phyloP scores from a whole-genome alignment of 441 rosid species.

The Viola pubescens region DNA sequence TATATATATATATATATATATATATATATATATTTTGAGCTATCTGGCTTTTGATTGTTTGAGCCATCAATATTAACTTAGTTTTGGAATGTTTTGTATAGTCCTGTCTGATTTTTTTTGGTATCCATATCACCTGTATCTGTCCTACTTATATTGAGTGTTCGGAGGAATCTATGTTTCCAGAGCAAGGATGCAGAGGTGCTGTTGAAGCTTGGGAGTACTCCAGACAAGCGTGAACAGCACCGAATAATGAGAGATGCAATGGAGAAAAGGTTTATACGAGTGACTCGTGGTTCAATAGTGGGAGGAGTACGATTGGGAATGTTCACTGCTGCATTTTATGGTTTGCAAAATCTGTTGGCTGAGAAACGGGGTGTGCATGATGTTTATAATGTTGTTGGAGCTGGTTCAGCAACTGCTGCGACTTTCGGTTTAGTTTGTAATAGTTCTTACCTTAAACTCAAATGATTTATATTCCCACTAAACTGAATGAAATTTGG shows the following conservation, averaged over 20 bases:
- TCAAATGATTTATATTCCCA: neutral
- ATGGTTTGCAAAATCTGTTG: constrained; percentile 59
- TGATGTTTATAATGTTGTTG: constrained; percentile 74
- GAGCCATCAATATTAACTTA: too few relatives aligned
- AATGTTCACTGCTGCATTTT: constrained; percentile 81
- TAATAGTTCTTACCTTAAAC: constrained; percentile 25
- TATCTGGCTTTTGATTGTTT: too few relatives aligned
- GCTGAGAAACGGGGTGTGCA: constrained; percentile 75
- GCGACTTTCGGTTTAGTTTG: constrained; percentile 79
- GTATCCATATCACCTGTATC: neutral
- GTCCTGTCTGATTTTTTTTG: neutral
- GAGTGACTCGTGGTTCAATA: constrained; percentile 86
- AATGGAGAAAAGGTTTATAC: constrained; percentile 81
- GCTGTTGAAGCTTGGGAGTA: constrained; percentile 93
- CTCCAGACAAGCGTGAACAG: constrained; percentile 82
- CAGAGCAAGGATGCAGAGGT: constrained; percentile 97
- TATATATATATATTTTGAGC: too few relatives aligned
- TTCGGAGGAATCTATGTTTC: constrained; percentile 6
- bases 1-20: too few relatives aligned
- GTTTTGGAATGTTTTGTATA: too few relatives aligned
- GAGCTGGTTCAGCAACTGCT: constrained; percentile 96
- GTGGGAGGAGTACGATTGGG: constrained; percentile 93
- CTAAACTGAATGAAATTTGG: neutral
- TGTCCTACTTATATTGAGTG: neutral
- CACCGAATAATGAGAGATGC: constrained; percentile 88